Conservation (phyloP, 371 early-diverging fungal species). For the Rhizopus microsporus region DNA sequence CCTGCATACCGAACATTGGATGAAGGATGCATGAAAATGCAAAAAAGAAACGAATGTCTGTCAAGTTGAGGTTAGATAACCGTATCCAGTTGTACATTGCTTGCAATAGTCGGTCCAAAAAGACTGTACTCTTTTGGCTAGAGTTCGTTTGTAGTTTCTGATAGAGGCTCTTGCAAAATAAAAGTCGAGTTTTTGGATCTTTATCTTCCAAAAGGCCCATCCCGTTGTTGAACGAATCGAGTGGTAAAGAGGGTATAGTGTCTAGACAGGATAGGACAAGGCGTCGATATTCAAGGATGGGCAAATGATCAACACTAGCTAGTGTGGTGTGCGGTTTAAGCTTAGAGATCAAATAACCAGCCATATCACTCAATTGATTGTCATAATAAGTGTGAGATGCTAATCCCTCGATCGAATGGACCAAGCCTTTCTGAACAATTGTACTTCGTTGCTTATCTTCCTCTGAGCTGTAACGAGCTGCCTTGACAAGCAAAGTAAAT, state of each 20-base stretch:
- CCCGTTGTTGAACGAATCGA: constrained; percentile 19
- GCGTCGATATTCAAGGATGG: constrained; percentile 48
- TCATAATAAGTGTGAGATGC: constrained; percentile 81
- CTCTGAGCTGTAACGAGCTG: constrained; percentile 30
- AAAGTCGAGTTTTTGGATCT: constrained; percentile 17
- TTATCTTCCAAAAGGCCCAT: constrained; percentile 22
- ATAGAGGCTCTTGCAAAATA: constrained; percentile 11
- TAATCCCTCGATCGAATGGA: constrained; percentile 69
- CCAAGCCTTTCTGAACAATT: constrained; percentile 51
- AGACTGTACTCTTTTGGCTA: constrained; percentile 17
- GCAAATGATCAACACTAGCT: constrained; percentile 48
- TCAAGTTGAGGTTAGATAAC: constrained; percentile 40
- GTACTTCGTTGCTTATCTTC: constrained; percentile 12
- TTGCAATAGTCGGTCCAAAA: constrained; percentile 46
- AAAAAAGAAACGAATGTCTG: constrained; percentile 58
- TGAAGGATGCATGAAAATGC: constrained; percentile 51
- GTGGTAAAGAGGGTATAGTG: constrained; percentile 13
- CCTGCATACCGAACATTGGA: constrained; percentile 60
- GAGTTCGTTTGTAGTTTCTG: constrained; percentile 1
- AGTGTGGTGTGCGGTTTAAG: constrained; percentile 49
- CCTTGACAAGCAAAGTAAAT: constrained; percentile 59
- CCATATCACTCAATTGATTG: constrained; percentile 82
- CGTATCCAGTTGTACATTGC: constrained; percentile 51
- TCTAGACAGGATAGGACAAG: constrained; percentile 55
- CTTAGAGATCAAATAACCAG: constrained; percentile 71